Conservation (phyloP, 179 eudicot species). For the Amaranthus tricolor region DNA sequence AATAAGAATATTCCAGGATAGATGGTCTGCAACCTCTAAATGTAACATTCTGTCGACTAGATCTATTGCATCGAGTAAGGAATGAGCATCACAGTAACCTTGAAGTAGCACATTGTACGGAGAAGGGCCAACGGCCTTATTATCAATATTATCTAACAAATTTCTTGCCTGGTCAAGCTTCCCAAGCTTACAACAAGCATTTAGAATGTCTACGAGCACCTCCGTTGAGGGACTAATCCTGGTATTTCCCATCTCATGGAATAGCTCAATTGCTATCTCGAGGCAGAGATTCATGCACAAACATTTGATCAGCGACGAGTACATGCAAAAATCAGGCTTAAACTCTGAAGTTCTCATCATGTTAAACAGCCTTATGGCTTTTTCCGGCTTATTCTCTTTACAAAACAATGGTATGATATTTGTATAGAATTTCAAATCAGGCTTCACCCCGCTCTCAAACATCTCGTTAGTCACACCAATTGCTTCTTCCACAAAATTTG, state of each 20-base stretch:
- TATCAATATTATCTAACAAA: slow-evolving; percentile 44
- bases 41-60: slow-evolving; percentile 44
- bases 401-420: slow-evolving; percentile 45
- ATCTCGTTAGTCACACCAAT: slow-evolving; percentile 46
- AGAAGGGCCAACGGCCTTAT: slow-evolving; percentile 29
- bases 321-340: slow-evolving; percentile 38
- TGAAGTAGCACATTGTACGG: slow-evolving; percentile 56
- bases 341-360: slow-evolving; percentile 48
- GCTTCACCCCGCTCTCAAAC: slow-evolving; percentile 39
- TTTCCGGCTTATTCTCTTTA: slow-evolving; percentile 33
- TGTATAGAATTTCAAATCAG: slow-evolving; percentile 41
- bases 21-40: slow-evolving; percentile 32
- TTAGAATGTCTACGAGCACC: slow-evolving; percentile 35
- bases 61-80: slow-evolving; percentile 31
- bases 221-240: slow-evolving; percentile 38
- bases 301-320: slow-evolving; percentile 40
- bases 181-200: slow-evolving; percentile 41
- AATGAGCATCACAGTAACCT: slow-evolving; percentile 40
- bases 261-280: slow-evolving; percentile 45
- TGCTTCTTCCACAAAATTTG: slow-evolving; percentile 41
- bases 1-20: slow-evolving; percentile 63
- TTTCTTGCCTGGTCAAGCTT: slow-evolving; percentile 37
- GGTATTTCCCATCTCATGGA: slow-evolving; percentile 41
- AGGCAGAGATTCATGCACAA: slow-evolving; percentile 35
- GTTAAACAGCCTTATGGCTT: slow-evolving; percentile 40